Percentiles rank a stretch among this genome's conserved stretches.
These are phyloP conservation scores for Escallonia rubra DNA, from an alignment of 129 eudicot species.

Conservation along the genomic window DNA sequence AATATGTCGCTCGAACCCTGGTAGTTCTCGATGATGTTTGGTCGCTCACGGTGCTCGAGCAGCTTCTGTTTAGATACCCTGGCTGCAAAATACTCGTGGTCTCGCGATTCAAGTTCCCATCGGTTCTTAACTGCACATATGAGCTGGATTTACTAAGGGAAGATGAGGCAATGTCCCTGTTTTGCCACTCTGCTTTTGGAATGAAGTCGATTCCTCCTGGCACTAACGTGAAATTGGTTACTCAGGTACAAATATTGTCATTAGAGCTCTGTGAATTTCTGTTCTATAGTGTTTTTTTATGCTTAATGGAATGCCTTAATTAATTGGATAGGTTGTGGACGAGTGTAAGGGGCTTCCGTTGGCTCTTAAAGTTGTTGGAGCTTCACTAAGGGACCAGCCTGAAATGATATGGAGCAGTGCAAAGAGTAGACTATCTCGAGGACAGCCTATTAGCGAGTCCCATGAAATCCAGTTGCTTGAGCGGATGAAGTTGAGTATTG, in stretches of 20 bases:
- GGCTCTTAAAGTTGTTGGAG: constrained; percentile 92
- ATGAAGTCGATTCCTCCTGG: constrained; percentile 45
- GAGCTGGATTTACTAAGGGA: constrained; percentile 63
- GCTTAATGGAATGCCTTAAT: background rate
- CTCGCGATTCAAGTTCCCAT: constrained; percentile 68
- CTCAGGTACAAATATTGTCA: constrained; percentile 42
- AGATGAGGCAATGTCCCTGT: constrained; percentile 68
- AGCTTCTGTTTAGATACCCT: constrained; percentile 53
- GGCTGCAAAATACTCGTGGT: constrained; percentile 84
- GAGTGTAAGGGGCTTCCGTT: constrained; percentile 88
- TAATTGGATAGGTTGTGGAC: constrained; percentile 53
- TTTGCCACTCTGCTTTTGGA: constrained; percentile 76
- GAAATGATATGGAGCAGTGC: constrained; percentile 81
- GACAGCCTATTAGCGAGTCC: constrained; percentile 71
- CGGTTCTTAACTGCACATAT: constrained; percentile 42
- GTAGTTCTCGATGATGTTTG: constrained; percentile 91
- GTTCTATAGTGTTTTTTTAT: background rate
- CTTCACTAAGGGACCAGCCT: constrained; percentile 71
- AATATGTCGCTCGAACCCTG: constrained; percentile 28
- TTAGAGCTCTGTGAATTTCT: background rate
- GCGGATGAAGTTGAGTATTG: constrained; percentile 72
- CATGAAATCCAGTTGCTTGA: constrained; percentile 72
- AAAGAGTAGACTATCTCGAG: constrained; percentile 50
- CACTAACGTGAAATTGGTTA: constrained; percentile 42
- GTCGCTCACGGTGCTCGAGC: constrained; percentile 65